A percentile compares a stretch with the other conserved stretches of the same genome.
phyloP scores from a whole-genome alignment of 2,329 filamentous ascomycete species.

The Tympanopsis confertula region DNA sequence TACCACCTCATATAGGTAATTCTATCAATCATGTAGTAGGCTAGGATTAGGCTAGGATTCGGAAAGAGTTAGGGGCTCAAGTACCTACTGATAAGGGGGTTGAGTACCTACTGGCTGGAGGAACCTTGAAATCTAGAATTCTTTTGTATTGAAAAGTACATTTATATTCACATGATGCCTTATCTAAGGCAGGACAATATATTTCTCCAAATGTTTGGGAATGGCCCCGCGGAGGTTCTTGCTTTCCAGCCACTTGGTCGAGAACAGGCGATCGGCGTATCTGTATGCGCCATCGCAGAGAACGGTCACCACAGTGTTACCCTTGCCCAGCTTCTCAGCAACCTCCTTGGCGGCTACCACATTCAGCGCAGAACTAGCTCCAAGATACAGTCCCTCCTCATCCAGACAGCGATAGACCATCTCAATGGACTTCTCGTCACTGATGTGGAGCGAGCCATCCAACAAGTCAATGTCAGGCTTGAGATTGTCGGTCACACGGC shows the following conservation, averaged over 20 bases:
- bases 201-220: constrained; percentile 77
- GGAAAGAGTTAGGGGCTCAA: too few species aligned
- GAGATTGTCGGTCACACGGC: constrained; percentile 90
- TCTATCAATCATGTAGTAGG: too few species aligned
- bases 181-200: constrained; percentile 73
- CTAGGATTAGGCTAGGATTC: too few species aligned
- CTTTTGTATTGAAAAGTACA: too few species aligned
- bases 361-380: constrained; percentile 86
- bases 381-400: constrained; percentile 89
- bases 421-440: constrained; percentile 87
- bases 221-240: constrained; percentile 76
- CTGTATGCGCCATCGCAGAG: constrained; percentile 94
- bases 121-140: too few species aligned
- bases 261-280: constrained; percentile 90
- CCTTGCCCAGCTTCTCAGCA: constrained; percentile 77
- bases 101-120: too few species aligned
- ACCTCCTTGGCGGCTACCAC: constrained; percentile 92
- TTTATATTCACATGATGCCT: too few species aligned
- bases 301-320: constrained; percentile 84
- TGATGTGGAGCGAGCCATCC: constrained; percentile 74
- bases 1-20: too few species aligned
- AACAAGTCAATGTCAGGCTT: constrained; percentile 71
- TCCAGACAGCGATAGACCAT: constrained; percentile 97
- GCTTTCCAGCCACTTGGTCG: constrained; percentile 73
- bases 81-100: too few species aligned